Evolutionary conservation across 2,329 filamentous ascomycete genomes (phyloP).

Genomic region (Lasiodiplodia hormozganensis): DNA sequence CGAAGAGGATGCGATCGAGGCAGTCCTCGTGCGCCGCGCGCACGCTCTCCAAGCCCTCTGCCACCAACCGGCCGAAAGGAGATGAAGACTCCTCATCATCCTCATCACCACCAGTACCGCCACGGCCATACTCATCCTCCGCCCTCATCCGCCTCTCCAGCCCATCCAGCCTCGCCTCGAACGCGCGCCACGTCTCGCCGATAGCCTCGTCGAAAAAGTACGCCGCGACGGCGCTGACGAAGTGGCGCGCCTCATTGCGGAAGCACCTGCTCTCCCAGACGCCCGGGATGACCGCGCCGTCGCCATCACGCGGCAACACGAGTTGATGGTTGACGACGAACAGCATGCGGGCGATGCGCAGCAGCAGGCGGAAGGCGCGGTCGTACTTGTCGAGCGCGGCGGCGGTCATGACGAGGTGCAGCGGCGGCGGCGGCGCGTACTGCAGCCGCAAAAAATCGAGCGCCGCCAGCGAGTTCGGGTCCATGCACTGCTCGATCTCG

Average conservation of each 20-base stretch:
- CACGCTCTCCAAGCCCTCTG: constrained; percentile 70
- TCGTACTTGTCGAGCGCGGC: constrained; percentile 81
- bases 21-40: constrained; percentile 74
- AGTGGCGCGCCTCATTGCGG: constrained; percentile 78
- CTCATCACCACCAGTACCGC: constrained; percentile 35
- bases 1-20: constrained; percentile 77
- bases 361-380: constrained; percentile 77
- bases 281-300: not conserved
- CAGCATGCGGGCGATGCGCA: constrained; percentile 79
- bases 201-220: constrained; percentile 86
- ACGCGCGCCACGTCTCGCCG: constrained; percentile 72
- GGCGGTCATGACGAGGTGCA: constrained; percentile 76
- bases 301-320: constrained; percentile 37
- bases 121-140: constrained; percentile 46
- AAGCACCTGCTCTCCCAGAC: constrained; percentile 54
- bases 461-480: constrained; percentile 82
- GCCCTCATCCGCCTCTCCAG: constrained; percentile 65
- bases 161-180: constrained; percentile 69
- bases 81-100: not conserved
- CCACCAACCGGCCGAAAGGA: constrained; percentile 52
- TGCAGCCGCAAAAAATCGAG: constrained; percentile 91
- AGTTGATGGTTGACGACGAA: constrained; percentile 65
- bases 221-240: constrained; percentile 73
- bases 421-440: constrained; percentile 76
- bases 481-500: constrained; percentile 83